phyloP scores from a whole-genome alignment of 495 filamentous ascomycete species.

The Oidiodendron maius region DNA sequence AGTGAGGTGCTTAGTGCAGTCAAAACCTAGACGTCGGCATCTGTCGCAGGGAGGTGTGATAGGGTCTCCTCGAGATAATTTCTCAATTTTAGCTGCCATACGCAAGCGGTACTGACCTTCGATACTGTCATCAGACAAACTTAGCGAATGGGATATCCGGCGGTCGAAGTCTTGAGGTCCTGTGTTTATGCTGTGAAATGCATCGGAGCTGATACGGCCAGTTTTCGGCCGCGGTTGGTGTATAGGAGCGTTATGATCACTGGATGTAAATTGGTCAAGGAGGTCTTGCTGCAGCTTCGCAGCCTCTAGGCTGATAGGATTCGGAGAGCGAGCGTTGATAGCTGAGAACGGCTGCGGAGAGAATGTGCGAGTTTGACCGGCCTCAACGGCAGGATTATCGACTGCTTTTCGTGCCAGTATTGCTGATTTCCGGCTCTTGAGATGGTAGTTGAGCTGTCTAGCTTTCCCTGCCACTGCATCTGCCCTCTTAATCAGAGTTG shows the following conservation, averaged over 20 bases:
- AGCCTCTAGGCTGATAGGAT: constrained; percentile 10
- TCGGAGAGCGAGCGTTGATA: constrained; percentile 9
- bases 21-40: constrained; percentile 71
- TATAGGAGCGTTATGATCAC: constrained; percentile 2
- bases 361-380: constrained; percentile 5
- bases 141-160: constrained; percentile 9
- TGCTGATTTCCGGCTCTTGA: constrained; percentile 67
- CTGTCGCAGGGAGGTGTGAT: constrained; percentile 78
- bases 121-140: constrained; percentile 14
- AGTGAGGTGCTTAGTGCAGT: constrained; percentile 78
- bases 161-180: constrained; percentile 3
- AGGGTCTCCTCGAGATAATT: constrained; percentile 61
- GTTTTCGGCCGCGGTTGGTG: constrained; percentile 4
- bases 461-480: constrained; percentile 75
- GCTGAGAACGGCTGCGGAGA: constrained; percentile 19
- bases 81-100: constrained; percentile 72
- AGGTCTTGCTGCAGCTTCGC: constrained; percentile 19
- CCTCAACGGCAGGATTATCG: constrained; percentile 7
- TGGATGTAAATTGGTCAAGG: constrained; percentile 19
- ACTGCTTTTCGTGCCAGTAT: constrained; percentile 48
- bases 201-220: constrained; percentile 8
- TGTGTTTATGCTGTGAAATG: constrained; percentile 1
- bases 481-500: constrained; percentile 68
- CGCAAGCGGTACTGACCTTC: constrained; percentile 46
- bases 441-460: constrained; percentile 73